These are phyloP conservation scores for Lasiodiplodia sp. DNA, from an alignment of 2,329 filamentous ascomycete species.

Conservation along the genomic window DNA sequence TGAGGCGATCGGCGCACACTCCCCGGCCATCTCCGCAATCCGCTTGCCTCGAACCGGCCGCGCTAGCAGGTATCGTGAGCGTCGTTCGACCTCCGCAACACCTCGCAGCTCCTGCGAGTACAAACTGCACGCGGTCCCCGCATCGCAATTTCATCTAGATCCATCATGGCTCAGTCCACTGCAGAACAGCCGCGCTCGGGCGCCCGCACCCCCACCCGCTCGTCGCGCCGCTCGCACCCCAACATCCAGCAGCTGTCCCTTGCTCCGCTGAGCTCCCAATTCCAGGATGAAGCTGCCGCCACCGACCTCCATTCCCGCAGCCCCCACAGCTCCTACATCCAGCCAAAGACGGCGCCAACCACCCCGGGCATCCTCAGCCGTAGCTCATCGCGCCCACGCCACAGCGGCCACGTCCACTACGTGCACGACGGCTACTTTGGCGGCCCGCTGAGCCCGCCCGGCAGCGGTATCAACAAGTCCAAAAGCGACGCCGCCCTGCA, in stretches of 20 bases:
- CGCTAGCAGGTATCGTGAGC: slow-evolving; percentile 23
- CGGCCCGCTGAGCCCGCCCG: slow-evolving; percentile 12
- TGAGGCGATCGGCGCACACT: background rate
- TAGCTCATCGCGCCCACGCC: slow-evolving; percentile 48
- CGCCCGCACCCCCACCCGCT: slow-evolving; percentile 31
- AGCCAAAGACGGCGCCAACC: slow-evolving; percentile 56
- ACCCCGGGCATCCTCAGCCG: slow-evolving; percentile 58
- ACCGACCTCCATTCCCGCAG: slow-evolving; percentile 43
- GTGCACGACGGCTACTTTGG: slow-evolving; percentile 26
- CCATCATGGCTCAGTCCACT: slow-evolving; percentile 23
- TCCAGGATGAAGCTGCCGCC: slow-evolving; percentile 55
- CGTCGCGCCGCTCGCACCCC: slow-evolving; percentile 62
- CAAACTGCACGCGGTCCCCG: slow-evolving; percentile 10
- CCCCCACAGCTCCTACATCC: slow-evolving; percentile 55
- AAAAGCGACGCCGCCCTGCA: slow-evolving; percentile 55
- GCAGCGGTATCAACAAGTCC: slow-evolving; percentile 50
- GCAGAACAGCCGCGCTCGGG: slow-evolving; percentile 22
- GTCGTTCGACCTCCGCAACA: slow-evolving; percentile 20
- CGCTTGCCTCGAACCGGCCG: slow-evolving; percentile 12
- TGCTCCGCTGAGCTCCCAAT: slow-evolving; percentile 64
- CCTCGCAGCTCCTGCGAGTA: slow-evolving; percentile 11
- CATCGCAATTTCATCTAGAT: slow-evolving; percentile 9
- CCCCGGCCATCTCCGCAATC: slow-evolving; percentile 24
- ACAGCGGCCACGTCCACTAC: slow-evolving; percentile 37
- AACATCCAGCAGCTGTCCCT: slow-evolving; percentile 67